Percentiles rank a stretch among this genome's conserved stretches.
Conservation (phyloP, 768 basidiomycete species). For the Coprinellus aureogranulatus region DNA sequence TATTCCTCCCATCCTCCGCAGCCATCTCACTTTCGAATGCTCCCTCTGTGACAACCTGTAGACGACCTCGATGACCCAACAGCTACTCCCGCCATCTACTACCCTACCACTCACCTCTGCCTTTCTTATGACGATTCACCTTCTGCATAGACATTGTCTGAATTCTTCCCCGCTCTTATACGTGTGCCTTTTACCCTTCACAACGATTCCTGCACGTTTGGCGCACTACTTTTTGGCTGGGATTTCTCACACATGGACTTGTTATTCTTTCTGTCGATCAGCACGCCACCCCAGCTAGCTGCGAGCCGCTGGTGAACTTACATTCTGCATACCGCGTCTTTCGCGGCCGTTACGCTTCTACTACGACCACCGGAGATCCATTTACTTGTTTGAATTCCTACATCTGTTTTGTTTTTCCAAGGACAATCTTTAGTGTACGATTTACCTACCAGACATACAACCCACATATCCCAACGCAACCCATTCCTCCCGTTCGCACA, state of each 20-base stretch:
- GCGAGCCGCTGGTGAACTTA: not conserved
- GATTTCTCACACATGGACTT: slow-evolving; percentile 7
- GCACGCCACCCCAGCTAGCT: not conserved
- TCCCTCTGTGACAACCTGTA: slow-evolving; percentile 66
- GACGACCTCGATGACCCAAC: slow-evolving; percentile 32
- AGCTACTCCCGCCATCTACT: slow-evolving; percentile 26
- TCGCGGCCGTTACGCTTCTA: no score
- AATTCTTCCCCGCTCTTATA: not conserved
- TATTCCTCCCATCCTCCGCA: slow-evolving; percentile 63
- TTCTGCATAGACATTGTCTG: not conserved
- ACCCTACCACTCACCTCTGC: slow-evolving; percentile 27
- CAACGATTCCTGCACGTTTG: not conserved
- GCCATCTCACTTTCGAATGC: slow-evolving; percentile 59
- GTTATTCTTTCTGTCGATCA: not conserved
- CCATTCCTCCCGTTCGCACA: not conserved
- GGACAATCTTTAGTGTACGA: slow-evolving; percentile 3
- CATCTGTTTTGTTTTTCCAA: not conserved
- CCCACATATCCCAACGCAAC: not conserved
- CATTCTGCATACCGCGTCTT: no score
- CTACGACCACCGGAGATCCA: not conserved
- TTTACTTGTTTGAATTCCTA: not conserved
- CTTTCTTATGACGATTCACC: not conserved
- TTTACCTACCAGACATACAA: not conserved
- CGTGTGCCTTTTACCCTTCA: not conserved
- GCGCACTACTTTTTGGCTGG: not conserved